Conservation (phyloP, 2,329 filamentous ascomycete species). For the Colletotrichum agaves region DNA sequence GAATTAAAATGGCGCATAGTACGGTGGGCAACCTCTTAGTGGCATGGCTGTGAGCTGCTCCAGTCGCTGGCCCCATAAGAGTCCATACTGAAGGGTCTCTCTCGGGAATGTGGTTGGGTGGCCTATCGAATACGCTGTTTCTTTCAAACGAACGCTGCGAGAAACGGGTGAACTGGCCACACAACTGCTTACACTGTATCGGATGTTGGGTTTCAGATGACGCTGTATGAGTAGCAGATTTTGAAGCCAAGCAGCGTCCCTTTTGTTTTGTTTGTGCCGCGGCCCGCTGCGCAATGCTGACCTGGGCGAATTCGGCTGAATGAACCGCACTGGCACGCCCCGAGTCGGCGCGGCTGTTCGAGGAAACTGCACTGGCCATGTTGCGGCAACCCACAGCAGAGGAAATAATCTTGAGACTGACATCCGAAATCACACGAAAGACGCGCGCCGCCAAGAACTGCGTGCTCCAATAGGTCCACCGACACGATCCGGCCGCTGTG, state of each 20-base stretch:
- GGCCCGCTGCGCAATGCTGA: constrained; percentile 14
- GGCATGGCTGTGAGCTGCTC: constrained; percentile 11
- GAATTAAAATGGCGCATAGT: constrained; percentile 29
- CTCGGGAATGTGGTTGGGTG: neutral
- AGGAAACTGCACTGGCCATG: constrained; percentile 22
- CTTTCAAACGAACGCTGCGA: neutral
- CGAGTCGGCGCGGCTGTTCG: constrained; percentile 25
- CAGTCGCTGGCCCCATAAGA: neutral
- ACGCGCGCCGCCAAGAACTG: constrained; percentile 25
- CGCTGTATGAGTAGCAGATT: constrained; percentile 15
- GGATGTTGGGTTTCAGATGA: constrained; percentile 34
- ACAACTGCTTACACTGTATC: constrained; percentile 24
- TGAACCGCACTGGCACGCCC: constrained; percentile 23
- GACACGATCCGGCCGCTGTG: neutral
- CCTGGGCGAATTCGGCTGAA: constrained; percentile 3
- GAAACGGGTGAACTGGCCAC: constrained; percentile 14
- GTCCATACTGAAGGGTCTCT: neutral
- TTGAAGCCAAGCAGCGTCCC: neutral
- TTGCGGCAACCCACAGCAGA: neutral
- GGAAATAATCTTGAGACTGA: constrained; percentile 11
- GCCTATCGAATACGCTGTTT: neutral
- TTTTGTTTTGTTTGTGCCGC: constrained; percentile 26
- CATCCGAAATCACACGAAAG: constrained; percentile 31
- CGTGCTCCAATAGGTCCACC: constrained; percentile 12
- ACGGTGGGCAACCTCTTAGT: neutral